Percentiles rank a stretch among this genome's conserved stretches.
Conservation (phyloP, 1,284 basidiomycete species). For the Phlebopus sp. region DNA sequence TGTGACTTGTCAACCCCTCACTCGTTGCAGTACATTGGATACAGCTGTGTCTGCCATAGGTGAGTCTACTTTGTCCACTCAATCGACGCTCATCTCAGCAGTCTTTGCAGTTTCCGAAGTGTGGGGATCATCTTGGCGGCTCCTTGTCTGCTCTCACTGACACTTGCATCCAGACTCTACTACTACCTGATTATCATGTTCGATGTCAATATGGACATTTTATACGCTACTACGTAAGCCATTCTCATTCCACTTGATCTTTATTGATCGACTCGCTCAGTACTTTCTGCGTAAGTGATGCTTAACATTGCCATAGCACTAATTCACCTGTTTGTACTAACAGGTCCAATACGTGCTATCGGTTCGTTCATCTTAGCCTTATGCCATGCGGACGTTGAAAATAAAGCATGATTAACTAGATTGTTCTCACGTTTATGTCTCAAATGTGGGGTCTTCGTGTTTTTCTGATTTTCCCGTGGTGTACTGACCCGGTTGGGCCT, state of each 20-base stretch:
- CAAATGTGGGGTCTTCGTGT: constrained; percentile 29
- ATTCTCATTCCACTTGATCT: background rate
- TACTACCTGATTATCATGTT: constrained; percentile 38
- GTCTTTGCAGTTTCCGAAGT: constrained; percentile 33
- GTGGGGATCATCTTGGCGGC: constrained; percentile 17
- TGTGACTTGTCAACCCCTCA: background rate
- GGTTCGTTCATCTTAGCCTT: constrained; percentile 20
- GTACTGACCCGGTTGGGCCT: constrained; percentile 2
- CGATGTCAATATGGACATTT: constrained; percentile 26
- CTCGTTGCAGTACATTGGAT: constrained; percentile 18
- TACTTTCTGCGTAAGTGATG: constrained; percentile 36
- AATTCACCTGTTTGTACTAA: background rate
- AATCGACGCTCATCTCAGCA: constrained; percentile 3
- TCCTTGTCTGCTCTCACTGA: constrained; percentile 10
- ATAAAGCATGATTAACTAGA: constrained; percentile 14
- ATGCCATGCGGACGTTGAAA: background rate
- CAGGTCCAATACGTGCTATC: constrained; percentile 36
- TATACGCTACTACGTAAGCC: constrained; percentile 37
- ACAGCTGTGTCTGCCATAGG: constrained; percentile 23
- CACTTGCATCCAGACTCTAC: constrained; percentile 27
- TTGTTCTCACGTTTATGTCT: constrained; percentile 32
- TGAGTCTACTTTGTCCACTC: constrained; percentile 2
- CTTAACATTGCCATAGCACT: background rate
- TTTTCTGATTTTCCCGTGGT: background rate
- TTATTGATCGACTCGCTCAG: constrained; percentile 19